Conservation (phyloP, 2,329 filamentous ascomycete genomes). For the Venturia asperata region DNA sequence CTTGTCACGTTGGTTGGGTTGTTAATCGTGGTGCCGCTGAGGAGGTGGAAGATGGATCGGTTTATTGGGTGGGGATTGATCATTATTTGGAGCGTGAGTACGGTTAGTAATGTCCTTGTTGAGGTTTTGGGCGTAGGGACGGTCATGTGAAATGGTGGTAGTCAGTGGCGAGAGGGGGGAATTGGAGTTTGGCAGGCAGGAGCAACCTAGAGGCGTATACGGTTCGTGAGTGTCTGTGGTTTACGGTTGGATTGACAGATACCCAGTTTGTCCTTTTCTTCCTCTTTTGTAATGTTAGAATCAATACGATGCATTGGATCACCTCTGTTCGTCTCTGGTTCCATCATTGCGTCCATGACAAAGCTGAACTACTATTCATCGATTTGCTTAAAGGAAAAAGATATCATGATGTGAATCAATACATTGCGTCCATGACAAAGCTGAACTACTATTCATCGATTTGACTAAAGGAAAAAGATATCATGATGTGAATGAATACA, state of each 20-base stretch:
- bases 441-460: not conserved
- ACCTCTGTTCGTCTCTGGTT: not conserved
- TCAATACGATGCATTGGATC: not conserved
- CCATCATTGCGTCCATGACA: no score
- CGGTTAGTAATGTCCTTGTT: conserved; percentile 70
- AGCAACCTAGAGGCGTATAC: no score
- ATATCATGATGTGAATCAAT: no score
- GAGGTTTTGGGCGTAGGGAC: conserved; percentile 47
- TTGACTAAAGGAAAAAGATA: no score
- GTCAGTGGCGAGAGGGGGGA: no score
- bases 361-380: no score
- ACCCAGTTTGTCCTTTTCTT: not conserved
- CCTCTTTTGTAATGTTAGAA: not conserved
- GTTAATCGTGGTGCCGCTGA: conserved; percentile 73
- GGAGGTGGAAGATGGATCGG: conserved; percentile 77
- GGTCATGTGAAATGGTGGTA: not conserved
- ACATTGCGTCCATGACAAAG: no score
- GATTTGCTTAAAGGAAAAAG: no score
- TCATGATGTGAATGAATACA: no score
- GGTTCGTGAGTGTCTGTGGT: not conserved
- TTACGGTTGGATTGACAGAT: not conserved
- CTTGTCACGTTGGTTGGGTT: conserved; percentile 72
- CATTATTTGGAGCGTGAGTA: conserved; percentile 72
- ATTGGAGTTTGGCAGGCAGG: conserved; percentile 1
- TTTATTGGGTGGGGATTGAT: conserved; percentile 70